Conservation (phyloP, 2,329 filamentous ascomycete species). For the Paracorniculantispora psalliotae region DNA sequence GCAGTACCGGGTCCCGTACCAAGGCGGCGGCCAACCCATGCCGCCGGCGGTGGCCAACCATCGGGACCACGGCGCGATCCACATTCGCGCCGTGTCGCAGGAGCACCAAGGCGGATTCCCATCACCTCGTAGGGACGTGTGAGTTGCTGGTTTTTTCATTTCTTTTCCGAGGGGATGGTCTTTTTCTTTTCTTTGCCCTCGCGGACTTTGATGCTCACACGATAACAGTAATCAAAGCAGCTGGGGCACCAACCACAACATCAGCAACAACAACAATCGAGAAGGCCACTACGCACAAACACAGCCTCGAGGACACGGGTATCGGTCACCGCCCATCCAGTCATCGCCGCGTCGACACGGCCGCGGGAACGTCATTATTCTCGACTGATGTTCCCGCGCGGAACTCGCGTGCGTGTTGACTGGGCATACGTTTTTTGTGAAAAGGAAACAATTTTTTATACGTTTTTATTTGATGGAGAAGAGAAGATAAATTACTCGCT, state of each 20-base stretch:
- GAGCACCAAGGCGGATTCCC: conserved; percentile 3
- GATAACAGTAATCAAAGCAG: conserved; percentile 7
- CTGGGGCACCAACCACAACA: not conserved
- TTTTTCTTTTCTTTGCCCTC: not conserved
- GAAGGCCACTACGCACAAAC: conserved; percentile 1
- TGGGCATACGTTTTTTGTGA: conserved; percentile 1
- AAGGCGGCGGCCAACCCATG: not conserved
- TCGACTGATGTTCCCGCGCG: too few relatives aligned
- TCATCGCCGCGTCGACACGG: conserved; percentile 9
- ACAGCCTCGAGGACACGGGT: conserved; percentile 4
- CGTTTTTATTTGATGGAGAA: not conserved
- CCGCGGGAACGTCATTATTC: conserved; percentile 7
- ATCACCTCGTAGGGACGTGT: conserved; percentile 12
- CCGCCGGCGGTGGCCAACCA: not conserved
- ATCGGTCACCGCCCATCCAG: conserved; percentile 6
- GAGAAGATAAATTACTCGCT: not conserved
- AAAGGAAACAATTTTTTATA: not conserved
- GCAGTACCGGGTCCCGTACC: conserved; percentile 1
- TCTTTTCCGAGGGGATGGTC: too few relatives aligned
- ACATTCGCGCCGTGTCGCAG: conserved; percentile 1
- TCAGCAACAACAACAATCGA: too few relatives aligned
- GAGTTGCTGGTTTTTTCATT: conserved; percentile 9
- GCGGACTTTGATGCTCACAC: conserved; percentile 7
- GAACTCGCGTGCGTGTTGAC: not conserved
- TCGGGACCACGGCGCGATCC: conserved; percentile 3